Conservation (phyloP, 2,329 filamentous ascomycete genomes). For the Ophiocordyceps australis region DNA sequence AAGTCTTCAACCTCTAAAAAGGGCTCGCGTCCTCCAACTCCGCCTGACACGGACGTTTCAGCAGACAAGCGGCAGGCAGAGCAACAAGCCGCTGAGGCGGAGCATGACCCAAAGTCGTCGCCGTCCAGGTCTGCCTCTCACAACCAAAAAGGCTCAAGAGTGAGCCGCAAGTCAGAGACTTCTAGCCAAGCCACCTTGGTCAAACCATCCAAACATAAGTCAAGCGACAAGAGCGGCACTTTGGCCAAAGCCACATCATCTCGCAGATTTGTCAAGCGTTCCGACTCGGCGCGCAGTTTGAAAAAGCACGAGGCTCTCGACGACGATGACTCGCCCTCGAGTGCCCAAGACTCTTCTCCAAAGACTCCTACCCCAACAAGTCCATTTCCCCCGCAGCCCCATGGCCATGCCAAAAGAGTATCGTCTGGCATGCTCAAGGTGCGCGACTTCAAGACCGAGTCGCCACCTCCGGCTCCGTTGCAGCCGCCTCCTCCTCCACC, state of each 20-base stretch:
- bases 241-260: conserved; percentile 15
- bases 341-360: conserved; percentile 36
- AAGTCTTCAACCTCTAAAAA: conserved; percentile 19
- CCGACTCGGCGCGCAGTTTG: conserved; percentile 15
- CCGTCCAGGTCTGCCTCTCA: conserved; percentile 24
- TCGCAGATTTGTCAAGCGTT: conserved; percentile 15
- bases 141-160: conserved; percentile 29
- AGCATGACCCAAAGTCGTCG: conserved; percentile 15
- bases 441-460: conserved; percentile 23
- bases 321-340: conserved; percentile 26
- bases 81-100: conserved; percentile 11
- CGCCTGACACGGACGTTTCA: conserved; percentile 44
- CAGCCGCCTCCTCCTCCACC: conserved; percentile 37
- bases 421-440: no score
- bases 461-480: conserved; percentile 14
- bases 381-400: conserved; percentile 25
- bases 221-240: conserved; percentile 17
- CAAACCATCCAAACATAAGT: conserved; percentile 15
- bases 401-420: conserved; percentile 19
- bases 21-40: conserved; percentile 36
- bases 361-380: conserved; percentile 39
- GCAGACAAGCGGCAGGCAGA: conserved; percentile 19
- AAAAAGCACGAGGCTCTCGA: conserved; percentile 20
- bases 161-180: conserved; percentile 33
- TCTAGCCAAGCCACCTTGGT: conserved; percentile 41